Evolutionary conservation across 192 early-diverging fungal species (phyloP).

Genomic region (Mortierella alpina): DNA sequence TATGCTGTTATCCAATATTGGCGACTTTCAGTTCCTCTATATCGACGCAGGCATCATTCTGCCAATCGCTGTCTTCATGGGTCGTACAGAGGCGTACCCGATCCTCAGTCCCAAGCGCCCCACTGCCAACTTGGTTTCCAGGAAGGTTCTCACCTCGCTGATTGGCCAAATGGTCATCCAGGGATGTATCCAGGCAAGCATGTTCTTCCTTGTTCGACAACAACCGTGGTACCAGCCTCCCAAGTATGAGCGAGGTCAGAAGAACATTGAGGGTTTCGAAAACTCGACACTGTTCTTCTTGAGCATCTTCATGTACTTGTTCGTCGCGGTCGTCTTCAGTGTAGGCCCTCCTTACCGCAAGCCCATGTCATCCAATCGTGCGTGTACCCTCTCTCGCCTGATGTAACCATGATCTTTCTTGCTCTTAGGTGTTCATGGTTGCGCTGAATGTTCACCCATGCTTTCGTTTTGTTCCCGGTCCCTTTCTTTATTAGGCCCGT

Average conservation of each 20-base stretch:
- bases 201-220: slow-evolving; percentile 78
- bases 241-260: slow-evolving; percentile 71
- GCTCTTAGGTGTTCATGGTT: neutral
- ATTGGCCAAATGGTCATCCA: slow-evolving; percentile 91
- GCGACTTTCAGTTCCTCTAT: slow-evolving; percentile 96
- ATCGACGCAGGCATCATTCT: slow-evolving; percentile 94
- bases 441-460: neutral
- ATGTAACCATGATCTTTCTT: neutral
- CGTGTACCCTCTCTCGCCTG: neutral
- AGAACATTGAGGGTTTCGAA: slow-evolving; percentile 84
- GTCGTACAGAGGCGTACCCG: slow-evolving; percentile 84
- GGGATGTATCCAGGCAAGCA: slow-evolving; percentile 78
- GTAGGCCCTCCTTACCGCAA: slow-evolving; percentile 96
- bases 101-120: slow-evolving; percentile 83
- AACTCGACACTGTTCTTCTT: slow-evolving; percentile 92
- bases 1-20: slow-evolving; percentile 85
- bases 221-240: slow-evolving; percentile 75
- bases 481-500: slow-evolving; percentile 57
- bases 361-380: slow-evolving; percentile 88
- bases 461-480: neutral
- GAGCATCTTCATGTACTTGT: slow-evolving; percentile 93
- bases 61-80: slow-evolving; percentile 91
- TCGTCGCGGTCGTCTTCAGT: slow-evolving; percentile 91
- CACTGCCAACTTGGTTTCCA: slow-evolving; percentile 90
- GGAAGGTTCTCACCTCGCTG: slow-evolving; percentile 91